Evolutionary conservation across 2,329 filamentous ascomycete species (phyloP), one percentile per base, ranked within the genome.

Genomic region (Xylariaceae sp.): DNA sequence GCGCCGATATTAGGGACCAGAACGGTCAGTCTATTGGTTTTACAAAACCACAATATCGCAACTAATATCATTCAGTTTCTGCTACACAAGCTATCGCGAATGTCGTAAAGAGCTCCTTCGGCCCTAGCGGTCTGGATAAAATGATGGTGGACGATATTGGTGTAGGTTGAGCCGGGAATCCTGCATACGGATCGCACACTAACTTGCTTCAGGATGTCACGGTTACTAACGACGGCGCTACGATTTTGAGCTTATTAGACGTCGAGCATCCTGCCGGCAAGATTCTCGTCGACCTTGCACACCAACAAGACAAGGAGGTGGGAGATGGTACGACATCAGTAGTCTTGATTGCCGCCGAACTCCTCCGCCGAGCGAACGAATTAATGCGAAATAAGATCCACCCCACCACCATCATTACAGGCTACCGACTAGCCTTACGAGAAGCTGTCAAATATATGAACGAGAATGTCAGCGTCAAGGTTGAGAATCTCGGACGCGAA

Each of bases 131-230:
- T 37, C 79, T 98, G 53, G 93, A 98, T 67, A 98, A 98, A 80
- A 98, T 98, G 93, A 97, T 98, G 93, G 93, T 98, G 58, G 93
- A 98, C 71, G 93, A 98, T 65, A 97, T 98, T 66, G 93, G 93
- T 62, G 85, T 89, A 79, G 57, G 83, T 58, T 43, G 42, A 45
- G 16, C 15, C 8, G 16, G 30, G 13, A 13, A 4, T 17, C 16
- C 15, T n/a, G 13, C 12, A 17, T n/a, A 11, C n/a, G n/a, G n/a
- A 15, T 16, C 13, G 16, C 4, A 38, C 44, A 35, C 51, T 58
- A 34, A 54, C 52, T 42, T 44, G 38, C 17, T 37, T 39, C 56
- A 89, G 85, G 93, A 98, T 73, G 93, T 98, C 45, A 98, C 93
- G 47, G 93, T 98, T 44, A 98, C 93, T 53, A 98, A 98, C 69